phyloP scores from a whole-genome alignment of 1,284 basidiomycete genomes.

The Afroboletus lepidellus region DNA sequence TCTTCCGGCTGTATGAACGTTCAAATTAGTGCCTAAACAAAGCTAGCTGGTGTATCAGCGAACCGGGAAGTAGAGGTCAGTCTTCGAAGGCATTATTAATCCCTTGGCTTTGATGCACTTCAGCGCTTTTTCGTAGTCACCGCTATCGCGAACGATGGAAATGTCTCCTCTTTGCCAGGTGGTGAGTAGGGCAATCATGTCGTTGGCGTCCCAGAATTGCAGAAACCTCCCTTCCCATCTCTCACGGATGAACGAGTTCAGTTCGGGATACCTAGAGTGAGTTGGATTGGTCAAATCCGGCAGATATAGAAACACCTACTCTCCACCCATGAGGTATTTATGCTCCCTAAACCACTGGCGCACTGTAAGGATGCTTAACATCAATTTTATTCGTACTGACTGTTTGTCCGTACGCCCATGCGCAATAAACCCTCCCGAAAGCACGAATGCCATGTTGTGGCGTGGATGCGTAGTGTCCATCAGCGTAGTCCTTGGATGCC shows the following conservation, averaged over 20 bases:
- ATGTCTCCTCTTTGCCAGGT: constrained; percentile 44
- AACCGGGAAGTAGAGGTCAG: constrained; percentile 38
- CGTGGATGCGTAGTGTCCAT: constrained; percentile 35
- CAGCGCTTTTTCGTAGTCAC: constrained; percentile 31
- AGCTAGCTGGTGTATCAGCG: constrained; percentile 1
- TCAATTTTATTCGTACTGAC: constrained; percentile 21
- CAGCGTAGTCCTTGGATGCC: constrained; percentile 37
- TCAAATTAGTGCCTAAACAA: constrained; percentile 2
- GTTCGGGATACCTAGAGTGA: constrained; percentile 29
- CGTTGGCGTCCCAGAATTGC: constrained; percentile 41
- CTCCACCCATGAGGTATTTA: constrained; percentile 31
- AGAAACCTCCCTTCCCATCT: constrained; percentile 39
- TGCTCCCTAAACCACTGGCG: constrained; percentile 40
- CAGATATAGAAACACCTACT: constrained; percentile 20
- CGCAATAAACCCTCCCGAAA: constrained; percentile 37
- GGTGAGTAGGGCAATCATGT: constrained; percentile 37
- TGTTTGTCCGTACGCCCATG: constrained; percentile 41
- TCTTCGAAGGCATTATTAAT: constrained; percentile 36
- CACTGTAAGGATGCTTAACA: constrained; percentile 2
- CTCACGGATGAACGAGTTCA: constrained; percentile 35
- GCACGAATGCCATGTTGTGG: constrained; percentile 38
- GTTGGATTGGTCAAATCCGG: background rate
- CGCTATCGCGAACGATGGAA: constrained; percentile 32
- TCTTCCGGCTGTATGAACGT: constrained; percentile 29
- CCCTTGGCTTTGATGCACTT: constrained; percentile 31